A percentile compares a stretch with the other conserved stretches of the same genome.
Evolutionary conservation across 306 rosid species (phyloP).

Genomic region (Vigna radiata): DNA sequence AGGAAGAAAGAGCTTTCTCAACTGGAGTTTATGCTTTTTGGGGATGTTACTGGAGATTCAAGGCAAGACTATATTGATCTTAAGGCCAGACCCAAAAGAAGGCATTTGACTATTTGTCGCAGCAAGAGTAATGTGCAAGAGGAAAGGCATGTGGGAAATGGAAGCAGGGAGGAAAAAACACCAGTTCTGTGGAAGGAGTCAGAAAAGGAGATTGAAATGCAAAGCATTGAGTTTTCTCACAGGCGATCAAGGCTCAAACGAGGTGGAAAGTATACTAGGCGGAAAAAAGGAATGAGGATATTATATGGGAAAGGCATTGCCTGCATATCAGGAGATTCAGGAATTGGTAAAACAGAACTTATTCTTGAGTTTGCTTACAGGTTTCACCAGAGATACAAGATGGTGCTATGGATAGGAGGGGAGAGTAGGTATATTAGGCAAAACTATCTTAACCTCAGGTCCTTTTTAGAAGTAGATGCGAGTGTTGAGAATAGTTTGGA

Average conservation of each 20-base stretch:
- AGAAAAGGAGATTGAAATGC: constrained; percentile 87
- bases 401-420: constrained; percentile 90
- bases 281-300: constrained; percentile 65
- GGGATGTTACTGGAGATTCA: constrained; percentile 75
- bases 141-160: constrained; percentile 58
- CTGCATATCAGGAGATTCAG: constrained; percentile 80
- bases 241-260: constrained; percentile 59
- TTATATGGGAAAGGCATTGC: constrained; percentile 87
- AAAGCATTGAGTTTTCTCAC: constrained; percentile 63
- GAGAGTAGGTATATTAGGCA: constrained; percentile 83
- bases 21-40: constrained; percentile 83
- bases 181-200: constrained; percentile 88
- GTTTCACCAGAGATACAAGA: constrained; percentile 87
- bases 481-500: constrained; percentile 72
- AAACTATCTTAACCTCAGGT: constrained; percentile 75
- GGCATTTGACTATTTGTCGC: constrained; percentile 54
- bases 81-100: constrained; percentile 65
- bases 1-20: constrained; percentile 83
- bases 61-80: constrained; percentile 81
- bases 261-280: constrained; percentile 58
- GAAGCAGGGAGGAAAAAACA: constrained; percentile 71
- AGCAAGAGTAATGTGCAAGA: constrained; percentile 62
- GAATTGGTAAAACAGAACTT: constrained; percentile 94
- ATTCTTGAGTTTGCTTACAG: constrained; percentile 90
- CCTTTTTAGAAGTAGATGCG: constrained; percentile 80